Conservation (phyloP, 768 basidiomycete genomes). For the Pleurotus eryngii region DNA sequence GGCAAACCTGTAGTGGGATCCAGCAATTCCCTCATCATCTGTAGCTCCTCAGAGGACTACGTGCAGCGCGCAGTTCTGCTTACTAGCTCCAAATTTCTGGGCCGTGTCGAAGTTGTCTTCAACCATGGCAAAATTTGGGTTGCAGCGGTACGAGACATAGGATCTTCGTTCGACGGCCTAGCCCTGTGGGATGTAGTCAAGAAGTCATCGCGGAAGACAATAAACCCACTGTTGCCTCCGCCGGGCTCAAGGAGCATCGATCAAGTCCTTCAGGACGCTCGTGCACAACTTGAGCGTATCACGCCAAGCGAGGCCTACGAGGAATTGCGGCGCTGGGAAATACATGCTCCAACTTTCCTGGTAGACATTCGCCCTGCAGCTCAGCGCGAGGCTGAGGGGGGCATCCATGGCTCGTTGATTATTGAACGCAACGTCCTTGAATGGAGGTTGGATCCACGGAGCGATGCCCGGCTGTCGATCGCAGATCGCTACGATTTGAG, state of each 20-base stretch:
- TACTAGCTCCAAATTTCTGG: conserved; percentile 66
- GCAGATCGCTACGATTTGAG: conserved; percentile 74
- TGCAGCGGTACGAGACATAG: conserved; percentile 53
- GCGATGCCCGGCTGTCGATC: conserved; percentile 53
- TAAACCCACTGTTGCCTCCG: conserved; percentile 61
- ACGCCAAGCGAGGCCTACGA: conserved; percentile 56
- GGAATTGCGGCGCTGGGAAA: conserved; percentile 50
- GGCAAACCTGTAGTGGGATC: conserved; percentile 23
- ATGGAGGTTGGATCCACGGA: conserved; percentile 77
- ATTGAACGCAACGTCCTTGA: conserved; percentile 78
- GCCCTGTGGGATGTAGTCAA: conserved; percentile 63
- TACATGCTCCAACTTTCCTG: conserved; percentile 62
- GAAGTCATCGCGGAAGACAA: conserved; percentile 55
- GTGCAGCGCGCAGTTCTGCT: conserved; percentile 69
- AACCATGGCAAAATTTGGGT: conserved; percentile 34
- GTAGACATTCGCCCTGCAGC: conserved; percentile 74
- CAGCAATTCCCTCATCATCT: conserved; percentile 52
- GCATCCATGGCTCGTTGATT: conserved; percentile 64
- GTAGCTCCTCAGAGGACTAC: conserved; percentile 50
- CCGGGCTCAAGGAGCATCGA: conserved; percentile 61
- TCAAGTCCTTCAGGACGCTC: conserved; percentile 52
- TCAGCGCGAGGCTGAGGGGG: conserved; percentile 55
- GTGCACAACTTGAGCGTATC: conserved; percentile 63
- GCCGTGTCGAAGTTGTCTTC: conserved; percentile 42
- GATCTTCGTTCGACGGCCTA: conserved; percentile 56